Evolutionary conservation across 2,329 filamentous ascomycete genomes (phyloP).

Genomic region (Sodiomyces alkalinus): DNA sequence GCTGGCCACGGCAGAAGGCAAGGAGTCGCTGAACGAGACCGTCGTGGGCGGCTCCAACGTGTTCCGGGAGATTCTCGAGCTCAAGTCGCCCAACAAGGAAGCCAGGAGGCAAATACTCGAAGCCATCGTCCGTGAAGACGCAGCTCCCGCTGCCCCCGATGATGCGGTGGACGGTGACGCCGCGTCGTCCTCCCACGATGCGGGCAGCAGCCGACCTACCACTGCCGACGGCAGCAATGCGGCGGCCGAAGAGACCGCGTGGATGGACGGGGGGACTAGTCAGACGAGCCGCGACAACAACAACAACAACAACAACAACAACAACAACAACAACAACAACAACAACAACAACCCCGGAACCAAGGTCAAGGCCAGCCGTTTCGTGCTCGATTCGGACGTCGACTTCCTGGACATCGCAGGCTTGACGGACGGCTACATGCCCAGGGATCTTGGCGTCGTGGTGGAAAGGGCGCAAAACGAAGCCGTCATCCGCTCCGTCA

Average conservation of each 20-base stretch:
- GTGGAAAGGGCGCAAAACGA: conserved; percentile 82
- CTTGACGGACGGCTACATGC: conserved; percentile 95
- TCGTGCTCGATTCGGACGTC: conserved; percentile 58
- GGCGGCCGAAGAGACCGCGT: conserved; percentile 41
- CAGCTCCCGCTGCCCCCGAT: conserved; percentile 21
- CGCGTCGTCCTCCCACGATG: conserved; percentile 13
- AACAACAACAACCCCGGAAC: too few species aligned
- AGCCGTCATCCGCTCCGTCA: conserved; percentile 73
- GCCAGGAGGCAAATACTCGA: conserved; percentile 72
- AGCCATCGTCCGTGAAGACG: conserved; percentile 49
- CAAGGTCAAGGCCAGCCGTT: conserved; percentile 36
- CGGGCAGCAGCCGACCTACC: conserved; percentile 36
- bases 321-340: too few species aligned
- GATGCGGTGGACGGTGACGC: conserved; percentile 21
- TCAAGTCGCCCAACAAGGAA: conserved; percentile 90
- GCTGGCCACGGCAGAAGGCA: conserved; percentile 80
- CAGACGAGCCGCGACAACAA: conserved; percentile 30
- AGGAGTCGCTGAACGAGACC: conserved; percentile 82
- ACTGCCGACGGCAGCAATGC: conserved; percentile 37
- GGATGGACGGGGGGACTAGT: conserved; percentile 65
- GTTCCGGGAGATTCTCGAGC: conserved; percentile 73
- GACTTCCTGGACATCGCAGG: conserved; percentile 90
- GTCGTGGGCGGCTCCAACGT: conserved; percentile 85
- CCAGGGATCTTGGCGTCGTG: conserved; percentile 75
- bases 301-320: too few species aligned